Percentiles rank a stretch among this genome's conserved stretches.
Conservation (phyloP, 352 stramenopile species). For the Globisporangium nunn region DNA sequence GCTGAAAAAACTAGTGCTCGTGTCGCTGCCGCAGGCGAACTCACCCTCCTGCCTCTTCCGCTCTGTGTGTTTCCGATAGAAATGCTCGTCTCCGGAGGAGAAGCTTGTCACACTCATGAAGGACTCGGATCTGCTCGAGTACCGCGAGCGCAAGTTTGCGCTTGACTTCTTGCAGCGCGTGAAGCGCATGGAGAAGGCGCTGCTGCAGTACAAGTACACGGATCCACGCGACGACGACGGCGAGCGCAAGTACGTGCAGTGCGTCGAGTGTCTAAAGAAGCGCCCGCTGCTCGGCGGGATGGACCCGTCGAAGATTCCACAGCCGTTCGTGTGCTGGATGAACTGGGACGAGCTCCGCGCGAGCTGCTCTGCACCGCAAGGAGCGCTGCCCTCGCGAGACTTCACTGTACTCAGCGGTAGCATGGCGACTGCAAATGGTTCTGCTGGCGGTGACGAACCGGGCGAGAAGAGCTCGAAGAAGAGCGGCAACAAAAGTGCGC, state of each 20-base stretch:
- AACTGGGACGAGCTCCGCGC: slow-evolving; percentile 77
- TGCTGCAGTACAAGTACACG: slow-evolving; percentile 57
- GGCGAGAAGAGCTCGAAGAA: slow-evolving; percentile 14
- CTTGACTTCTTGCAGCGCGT: slow-evolving; percentile 59
- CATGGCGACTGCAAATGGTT: background rate
- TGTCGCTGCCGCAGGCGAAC: slow-evolving; percentile 4
- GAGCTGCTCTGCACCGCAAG: slow-evolving; percentile 69
- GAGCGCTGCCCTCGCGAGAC: slow-evolving; percentile 19
- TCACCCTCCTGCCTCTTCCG: background rate
- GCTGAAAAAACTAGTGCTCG: background rate
- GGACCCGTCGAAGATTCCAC: slow-evolving; percentile 51
- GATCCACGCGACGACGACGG: slow-evolving; percentile 56
- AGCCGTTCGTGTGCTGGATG: slow-evolving; percentile 85
- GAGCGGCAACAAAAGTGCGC: background rate
- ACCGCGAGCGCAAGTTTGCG: slow-evolving; percentile 59
- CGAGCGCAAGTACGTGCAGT: slow-evolving; percentile 64
- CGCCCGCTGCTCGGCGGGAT: slow-evolving; percentile 68
- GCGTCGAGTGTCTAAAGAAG: slow-evolving; percentile 64
- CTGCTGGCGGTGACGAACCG: slow-evolving; percentile 1
- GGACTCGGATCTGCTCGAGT: slow-evolving; percentile 48
- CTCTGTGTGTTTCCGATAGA: slow-evolving; percentile 21
- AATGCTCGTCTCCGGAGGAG: slow-evolving; percentile 67
- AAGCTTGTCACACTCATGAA: slow-evolving; percentile 66
- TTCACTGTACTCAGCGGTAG: slow-evolving; percentile 4
- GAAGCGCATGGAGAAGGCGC: slow-evolving; percentile 71